Evolutionary conservation across 2,329 filamentous ascomycete genomes (phyloP), one percentile per base, ranked within the genome.

Genomic region (Lecanosticta acicola): DNA sequence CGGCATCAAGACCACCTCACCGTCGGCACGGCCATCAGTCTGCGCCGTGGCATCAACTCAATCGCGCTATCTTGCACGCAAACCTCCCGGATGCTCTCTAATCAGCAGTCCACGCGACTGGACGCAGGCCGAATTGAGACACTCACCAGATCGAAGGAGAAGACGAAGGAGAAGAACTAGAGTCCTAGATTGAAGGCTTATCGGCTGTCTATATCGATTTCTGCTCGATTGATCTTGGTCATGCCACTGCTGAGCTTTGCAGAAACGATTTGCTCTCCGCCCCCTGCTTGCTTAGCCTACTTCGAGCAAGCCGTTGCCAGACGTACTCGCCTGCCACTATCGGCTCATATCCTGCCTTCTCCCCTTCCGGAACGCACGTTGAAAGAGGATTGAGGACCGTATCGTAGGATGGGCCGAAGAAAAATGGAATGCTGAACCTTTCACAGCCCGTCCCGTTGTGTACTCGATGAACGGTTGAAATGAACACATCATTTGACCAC

Each of bases 361-460:
- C 44, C 4, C 43, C 48, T 16, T 49, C 50, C 3, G 45, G 24
- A 13, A 57, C 16, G 17, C 55, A 57, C 10, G 53, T 55, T 18
- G 51, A 45, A 38, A 57, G 16, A 8, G 55, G 48, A 18, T 32
- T 35, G 19, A 57, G 34, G 11, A 57, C 43, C 4, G 54, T 55
- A 39, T 69, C 67, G 41, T 70, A 69, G 39, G 67, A 67, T 3
- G 67, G 62, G 5, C 62, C 55, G 50, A 71, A 75, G 60, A 75
- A 75, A 47, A 76, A 75, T 9, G 73, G 72, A n/a, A 74, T 68
- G 3, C 59, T 65, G 38, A 71, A 64, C 43, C 72, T 59, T 42
- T 67, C 71, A 5, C 56, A 57, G 2, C 60, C 57, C 0, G 66
- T 66, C 2, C 61, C 51, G 54, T 75, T 72, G 4, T 75, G 62